Evolutionary conservation across 768 basidiomycete genomes (phyloP).

Genomic region (Lentinula sp.): DNA sequence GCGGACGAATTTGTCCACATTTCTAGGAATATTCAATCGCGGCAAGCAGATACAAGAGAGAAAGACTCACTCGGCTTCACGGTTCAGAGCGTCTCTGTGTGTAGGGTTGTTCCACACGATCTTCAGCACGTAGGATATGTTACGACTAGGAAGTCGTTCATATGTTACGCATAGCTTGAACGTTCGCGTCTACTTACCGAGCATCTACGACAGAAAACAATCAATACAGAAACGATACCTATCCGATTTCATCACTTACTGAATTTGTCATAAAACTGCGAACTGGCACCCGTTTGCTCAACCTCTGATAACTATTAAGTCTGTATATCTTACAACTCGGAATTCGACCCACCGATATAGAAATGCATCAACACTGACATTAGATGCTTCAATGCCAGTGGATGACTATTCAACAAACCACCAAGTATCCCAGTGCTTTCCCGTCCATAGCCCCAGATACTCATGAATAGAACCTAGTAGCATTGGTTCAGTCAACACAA

Average conservation of each 20-base stretch:
- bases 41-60: not conserved
- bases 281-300: conserved; percentile 94
- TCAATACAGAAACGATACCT: conserved; percentile 3
- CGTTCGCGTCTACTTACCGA: conserved; percentile 26
- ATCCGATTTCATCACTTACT: conserved; percentile 43
- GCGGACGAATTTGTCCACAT: conserved; percentile 89
- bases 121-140: conserved; percentile 83
- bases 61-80: conserved; percentile 62
- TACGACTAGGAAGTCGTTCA: conserved; percentile 48
- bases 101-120: conserved; percentile 87
- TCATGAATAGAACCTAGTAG: conserved; percentile 65
- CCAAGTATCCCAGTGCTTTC: conserved; percentile 73
- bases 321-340: not conserved
- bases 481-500: conserved; percentile 1
- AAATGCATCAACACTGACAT: conserved; percentile 91
- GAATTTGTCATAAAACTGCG: conserved; percentile 98
- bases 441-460: conserved; percentile 60
- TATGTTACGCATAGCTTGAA: not conserved
- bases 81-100: conserved; percentile 81
- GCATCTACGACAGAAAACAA: conserved; percentile 35
- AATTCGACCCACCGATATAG: conserved; percentile 69
- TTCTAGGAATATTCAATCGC: conserved; percentile 32
- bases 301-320: conserved; percentile 57
- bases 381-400: conserved; percentile 79
- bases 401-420: conserved; percentile 76